Base-by-base conservation (phyloP, 75 land plant genomes). In the Cryptomeria japonica region DNA sequence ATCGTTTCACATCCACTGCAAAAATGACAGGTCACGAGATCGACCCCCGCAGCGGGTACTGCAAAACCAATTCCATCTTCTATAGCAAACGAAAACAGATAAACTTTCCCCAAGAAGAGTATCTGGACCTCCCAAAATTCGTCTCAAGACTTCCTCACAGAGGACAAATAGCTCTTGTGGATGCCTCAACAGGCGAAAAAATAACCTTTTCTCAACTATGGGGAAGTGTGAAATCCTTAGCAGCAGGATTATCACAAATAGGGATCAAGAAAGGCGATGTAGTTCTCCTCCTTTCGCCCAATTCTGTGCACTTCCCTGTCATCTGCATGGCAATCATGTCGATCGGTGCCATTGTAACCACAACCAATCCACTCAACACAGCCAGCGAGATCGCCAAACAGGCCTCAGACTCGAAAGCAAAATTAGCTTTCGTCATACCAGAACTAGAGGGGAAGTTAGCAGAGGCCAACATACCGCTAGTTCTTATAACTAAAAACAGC, bases 341-440 rank as follows among this genome's bases (percentile, higher is more conserved):
- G 28, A 22, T 94, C 31, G 98, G 98, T 7, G 98, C 94, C 18
- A 76, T 94, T 19, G 78, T 92, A 22, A 95, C 94, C 25, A 91
- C 96, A 16, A 92, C 94, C 84, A 96, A 96, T 84, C 98, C 95
- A 1, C 85, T 96, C 44, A 94, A 93, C 92, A 95, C 95, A 5
- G 85, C 88, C 12, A 16, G 75, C 3, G 98, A 96, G 89, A 90
- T 96, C 38, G 89, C 89, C 41, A 91, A 90, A 80, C 98, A 96
- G 85, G 91, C 88, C 0, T 55, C 15, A 12, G 94, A 93, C 79
- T 90, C 95, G 1, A 83, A 84, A 0, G 85, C 95, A 36, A 89
- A 58, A 41, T 77, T 89, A 5, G 93, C 89, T 39, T 84, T 88
- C 58, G 51, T 88, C 16, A 61, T 88, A 5, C 90, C 92, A 22